Conservation (phyloP, 805 yeast species). For the Ogataea sp. region DNA sequence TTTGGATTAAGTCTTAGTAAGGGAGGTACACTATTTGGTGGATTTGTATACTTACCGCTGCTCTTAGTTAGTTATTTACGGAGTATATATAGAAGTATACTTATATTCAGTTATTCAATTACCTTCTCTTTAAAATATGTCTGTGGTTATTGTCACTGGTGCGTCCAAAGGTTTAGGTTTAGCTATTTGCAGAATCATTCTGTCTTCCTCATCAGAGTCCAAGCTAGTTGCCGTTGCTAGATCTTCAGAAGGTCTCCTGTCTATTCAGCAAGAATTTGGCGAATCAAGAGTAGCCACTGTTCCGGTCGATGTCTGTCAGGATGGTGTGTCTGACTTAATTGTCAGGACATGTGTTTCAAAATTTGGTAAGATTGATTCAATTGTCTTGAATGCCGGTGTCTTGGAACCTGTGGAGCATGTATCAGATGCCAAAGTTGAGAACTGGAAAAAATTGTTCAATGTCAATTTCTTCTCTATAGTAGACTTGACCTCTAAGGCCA, state of each 20-base stretch:
- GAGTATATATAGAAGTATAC: too few species aligned
- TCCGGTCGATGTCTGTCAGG: conserved; percentile 53
- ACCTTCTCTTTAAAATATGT: conserved; percentile 4
- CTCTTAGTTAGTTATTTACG: too few species aligned
- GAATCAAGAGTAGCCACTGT: conserved; percentile 39
- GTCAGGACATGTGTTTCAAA: conserved; percentile 35
- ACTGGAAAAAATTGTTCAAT: conserved; percentile 62
- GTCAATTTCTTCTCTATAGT: conserved; percentile 75
- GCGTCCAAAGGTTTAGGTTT: conserved; percentile 78
- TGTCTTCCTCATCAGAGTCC: conserved; percentile 28
- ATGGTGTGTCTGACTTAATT: conserved; percentile 26
- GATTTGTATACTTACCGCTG: too few species aligned
- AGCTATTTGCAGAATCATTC: conserved; percentile 50
- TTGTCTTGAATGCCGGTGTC: conserved; percentile 77
- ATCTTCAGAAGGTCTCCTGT: conserved; percentile 37
- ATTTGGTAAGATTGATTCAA: conserved; percentile 53
- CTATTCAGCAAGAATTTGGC: conserved; percentile 37
- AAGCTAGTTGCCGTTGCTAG: conserved; percentile 70
- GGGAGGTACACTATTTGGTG: too few species aligned
- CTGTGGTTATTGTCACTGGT: conserved; percentile 46
- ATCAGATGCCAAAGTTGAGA: conserved; percentile 40
- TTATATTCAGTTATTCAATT: background rate
- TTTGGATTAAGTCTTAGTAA: too few species aligned
- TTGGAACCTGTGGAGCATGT: conserved; percentile 66
- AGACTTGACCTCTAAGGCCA: conserved; percentile 41